Evolutionary conservation across 2,329 filamentous ascomycete genomes (phyloP).

Genomic region (Periconia sp.): DNA sequence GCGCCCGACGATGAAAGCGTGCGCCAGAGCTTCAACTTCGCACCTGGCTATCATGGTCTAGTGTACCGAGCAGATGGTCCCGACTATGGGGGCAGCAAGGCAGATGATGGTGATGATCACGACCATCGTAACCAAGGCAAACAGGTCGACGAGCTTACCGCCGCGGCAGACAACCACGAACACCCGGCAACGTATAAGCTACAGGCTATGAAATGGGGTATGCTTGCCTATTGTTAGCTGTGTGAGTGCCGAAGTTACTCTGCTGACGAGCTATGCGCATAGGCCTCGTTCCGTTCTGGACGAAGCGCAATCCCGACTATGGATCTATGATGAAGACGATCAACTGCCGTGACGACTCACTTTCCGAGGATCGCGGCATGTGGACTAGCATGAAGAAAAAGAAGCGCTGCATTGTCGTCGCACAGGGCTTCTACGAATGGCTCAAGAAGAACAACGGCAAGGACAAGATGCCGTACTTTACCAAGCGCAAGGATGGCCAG

Average conservation of each 20-base stretch:
- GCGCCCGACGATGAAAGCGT: conserved; percentile 73
- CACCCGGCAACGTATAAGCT: conserved; percentile 72
- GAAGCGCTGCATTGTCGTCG: conserved; percentile 86
- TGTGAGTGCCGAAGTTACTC: background rate
- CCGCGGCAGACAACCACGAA: conserved; percentile 22
- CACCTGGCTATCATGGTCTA: conserved; percentile 82
- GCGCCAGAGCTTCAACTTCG: conserved; percentile 88
- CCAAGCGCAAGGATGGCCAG: conserved; percentile 79
- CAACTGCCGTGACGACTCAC: conserved; percentile 90
- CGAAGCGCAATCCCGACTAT: conserved; percentile 81
- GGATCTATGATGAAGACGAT: conserved; percentile 83
- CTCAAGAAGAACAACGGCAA: conserved; percentile 77
- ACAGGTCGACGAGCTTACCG: conserved; percentile 20
- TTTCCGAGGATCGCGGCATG: conserved; percentile 78
- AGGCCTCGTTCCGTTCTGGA: conserved; percentile 90
- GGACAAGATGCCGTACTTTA: conserved; percentile 84
- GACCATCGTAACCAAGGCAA: conserved; percentile 11
- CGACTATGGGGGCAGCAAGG: conserved; percentile 58
- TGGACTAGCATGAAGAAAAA: conserved; percentile 90
- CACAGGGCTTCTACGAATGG: conserved; percentile 97
- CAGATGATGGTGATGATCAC: conserved; percentile 20
- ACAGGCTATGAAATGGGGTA: conserved; percentile 91
- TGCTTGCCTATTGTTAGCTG: conserved; percentile 8
- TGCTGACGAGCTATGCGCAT: conserved; percentile 17
- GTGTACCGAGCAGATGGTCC: conserved; percentile 81